A percentile compares a stretch with the other conserved stretches of the same genome.
Conservation (phyloP, 805 yeast species). For the Candida parachauliodes region DNA sequence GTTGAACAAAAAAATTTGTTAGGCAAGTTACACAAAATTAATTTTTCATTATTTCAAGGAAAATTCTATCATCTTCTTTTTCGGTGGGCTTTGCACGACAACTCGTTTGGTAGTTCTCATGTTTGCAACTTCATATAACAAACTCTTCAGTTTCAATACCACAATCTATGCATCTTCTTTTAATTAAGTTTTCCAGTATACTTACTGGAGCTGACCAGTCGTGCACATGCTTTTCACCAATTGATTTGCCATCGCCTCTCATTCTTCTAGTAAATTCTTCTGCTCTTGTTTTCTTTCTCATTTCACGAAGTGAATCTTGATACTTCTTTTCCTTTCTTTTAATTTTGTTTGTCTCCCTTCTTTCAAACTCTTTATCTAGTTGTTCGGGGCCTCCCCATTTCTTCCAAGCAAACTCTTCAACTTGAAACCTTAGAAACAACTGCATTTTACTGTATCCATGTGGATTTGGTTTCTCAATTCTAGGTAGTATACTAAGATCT, state of each 20-base stretch:
- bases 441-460: conserved; percentile 94
- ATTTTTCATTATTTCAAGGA: background rate
- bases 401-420: conserved; percentile 88
- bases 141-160: conserved; percentile 83
- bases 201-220: conserved; percentile 62
- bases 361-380: conserved; percentile 87
- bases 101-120: too few relatives aligned
- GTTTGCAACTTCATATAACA: too few relatives aligned
- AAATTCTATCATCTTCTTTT: conserved; percentile 8
- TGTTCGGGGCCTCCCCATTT: conserved; percentile 94
- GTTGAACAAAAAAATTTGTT: conserved; percentile 1
- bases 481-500: conserved; percentile 63
- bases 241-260: conserved; percentile 47
- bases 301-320: conserved; percentile 72
- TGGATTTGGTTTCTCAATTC: conserved; percentile 90
- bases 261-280: conserved; percentile 76
- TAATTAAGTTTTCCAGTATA: conserved; percentile 37
- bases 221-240: conserved; percentile 66
- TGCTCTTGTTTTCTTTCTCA: conserved; percentile 90
- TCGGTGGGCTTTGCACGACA: background rate
- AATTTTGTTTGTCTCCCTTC: conserved; percentile 69
- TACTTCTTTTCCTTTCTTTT: conserved; percentile 76
- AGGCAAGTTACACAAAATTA: conserved; percentile 3
- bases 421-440: conserved; percentile 81
- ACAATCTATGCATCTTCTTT: conserved; percentile 70